Conservation (phyloP, 805 yeast species). For the Candida sanyiensis region DNA sequence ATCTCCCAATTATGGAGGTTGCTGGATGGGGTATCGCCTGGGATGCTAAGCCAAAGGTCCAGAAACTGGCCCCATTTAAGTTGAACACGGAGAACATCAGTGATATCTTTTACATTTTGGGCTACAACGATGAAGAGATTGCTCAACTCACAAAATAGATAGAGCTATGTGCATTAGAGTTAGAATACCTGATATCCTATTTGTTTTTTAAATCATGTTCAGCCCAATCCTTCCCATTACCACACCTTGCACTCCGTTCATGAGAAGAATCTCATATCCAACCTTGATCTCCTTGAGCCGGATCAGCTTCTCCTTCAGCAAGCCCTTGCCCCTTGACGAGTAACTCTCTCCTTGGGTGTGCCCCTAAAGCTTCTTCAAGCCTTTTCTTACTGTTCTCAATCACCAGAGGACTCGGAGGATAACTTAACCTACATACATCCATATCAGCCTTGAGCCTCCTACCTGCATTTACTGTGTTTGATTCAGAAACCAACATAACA, state of each 20-base stretch:
- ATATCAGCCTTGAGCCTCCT: too few relatives aligned
- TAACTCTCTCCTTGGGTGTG: too few relatives aligned
- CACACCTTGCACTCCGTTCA: slow-evolving; percentile 83
- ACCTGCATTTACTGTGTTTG: too few relatives aligned
- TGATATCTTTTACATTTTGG: slow-evolving; percentile 78
- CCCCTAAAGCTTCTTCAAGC: too few relatives aligned
- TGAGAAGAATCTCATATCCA: slow-evolving; percentile 69
- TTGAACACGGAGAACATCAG: slow-evolving; percentile 67
- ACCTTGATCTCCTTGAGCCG: slow-evolving; percentile 38
- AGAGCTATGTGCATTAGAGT: too few relatives aligned
- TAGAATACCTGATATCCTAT: too few relatives aligned
- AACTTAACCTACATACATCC: too few relatives aligned
- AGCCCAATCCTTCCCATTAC: slow-evolving; percentile 51
- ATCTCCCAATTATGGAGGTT: slow-evolving; percentile 80
- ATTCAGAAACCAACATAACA: too few relatives aligned
- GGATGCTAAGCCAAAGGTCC: slow-evolving; percentile 95
- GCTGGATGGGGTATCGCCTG: slow-evolving; percentile 97
- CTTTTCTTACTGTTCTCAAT: too few relatives aligned
- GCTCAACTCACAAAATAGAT: slow-evolving; percentile 7
- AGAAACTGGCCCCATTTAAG: slow-evolving; percentile 71
- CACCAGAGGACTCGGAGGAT: too few relatives aligned
- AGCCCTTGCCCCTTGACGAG: slow-evolving; percentile 48
- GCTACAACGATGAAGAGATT: slow-evolving; percentile 57
- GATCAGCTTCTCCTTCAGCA: slow-evolving; percentile 49
- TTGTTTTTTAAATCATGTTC: too few relatives aligned